phyloP scores from a whole-genome alignment of 164 flowering plant genomes.

The Tetrastigma voinierianum region DNA sequence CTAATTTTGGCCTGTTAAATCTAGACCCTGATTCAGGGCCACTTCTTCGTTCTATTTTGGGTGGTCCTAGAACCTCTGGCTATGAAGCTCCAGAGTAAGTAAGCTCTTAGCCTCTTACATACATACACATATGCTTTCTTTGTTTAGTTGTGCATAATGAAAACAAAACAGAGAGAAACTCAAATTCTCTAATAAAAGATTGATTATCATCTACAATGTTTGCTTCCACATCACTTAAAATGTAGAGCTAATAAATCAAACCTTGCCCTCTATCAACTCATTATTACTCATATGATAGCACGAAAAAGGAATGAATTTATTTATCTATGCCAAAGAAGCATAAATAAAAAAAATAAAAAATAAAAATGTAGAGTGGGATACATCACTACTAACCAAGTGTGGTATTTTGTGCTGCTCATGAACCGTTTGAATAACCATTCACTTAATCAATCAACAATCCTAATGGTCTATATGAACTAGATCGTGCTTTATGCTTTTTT shows the following conservation, averaged over 20 bases:
- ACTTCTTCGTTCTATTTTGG: slow-evolving; percentile 91
- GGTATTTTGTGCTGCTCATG: not conserved
- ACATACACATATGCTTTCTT: not conserved
- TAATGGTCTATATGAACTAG: not conserved
- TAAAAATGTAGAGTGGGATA: too few species aligned
- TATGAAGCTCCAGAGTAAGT: slow-evolving; percentile 97
- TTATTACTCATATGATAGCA: too few species aligned
- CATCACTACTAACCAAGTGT: too few species aligned
- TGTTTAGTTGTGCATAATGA: not conserved
- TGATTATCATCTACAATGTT: not conserved
- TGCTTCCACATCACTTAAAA: not conserved
- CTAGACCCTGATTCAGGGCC: slow-evolving; percentile 87
- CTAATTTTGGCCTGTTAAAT: slow-evolving; percentile 84
- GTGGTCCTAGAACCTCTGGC: slow-evolving; percentile 89
- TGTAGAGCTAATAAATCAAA: not conserved
- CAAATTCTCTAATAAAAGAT: not conserved
- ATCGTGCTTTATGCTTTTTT: not conserved
- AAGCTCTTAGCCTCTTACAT: too few species aligned
- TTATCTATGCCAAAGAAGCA: not conserved
- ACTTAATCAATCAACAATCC: too few species aligned
- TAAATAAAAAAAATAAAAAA: too few species aligned
- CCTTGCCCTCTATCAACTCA: not conserved
- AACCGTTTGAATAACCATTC: not conserved
- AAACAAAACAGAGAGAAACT: not conserved
- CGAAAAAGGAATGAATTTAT: not conserved